Conservation (phyloP, 306 rosid species). For the Quercus engelmannii region DNA sequence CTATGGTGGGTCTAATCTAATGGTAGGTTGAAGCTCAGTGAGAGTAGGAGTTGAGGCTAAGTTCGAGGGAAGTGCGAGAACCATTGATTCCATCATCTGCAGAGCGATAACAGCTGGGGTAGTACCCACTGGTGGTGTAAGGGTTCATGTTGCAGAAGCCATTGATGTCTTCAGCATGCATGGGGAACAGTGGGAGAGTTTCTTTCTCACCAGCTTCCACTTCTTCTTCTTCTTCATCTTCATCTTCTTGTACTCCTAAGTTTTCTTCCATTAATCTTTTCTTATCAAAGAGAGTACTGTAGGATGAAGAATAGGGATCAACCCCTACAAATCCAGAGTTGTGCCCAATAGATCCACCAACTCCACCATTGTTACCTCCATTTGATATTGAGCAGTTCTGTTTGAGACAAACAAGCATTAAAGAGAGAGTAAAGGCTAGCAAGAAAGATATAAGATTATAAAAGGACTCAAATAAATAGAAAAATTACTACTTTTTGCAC, state of each 20-base stretch:
- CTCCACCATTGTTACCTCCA: conserved; percentile 46
- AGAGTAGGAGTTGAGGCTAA: conserved; percentile 74
- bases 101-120: conserved; percentile 43
- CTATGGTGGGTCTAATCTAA: neutral
- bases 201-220: conserved; percentile 49
- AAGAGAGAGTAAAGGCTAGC: neutral
- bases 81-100: conserved; percentile 25
- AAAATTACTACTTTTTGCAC: neutral
- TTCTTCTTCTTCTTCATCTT: conserved; percentile 18
- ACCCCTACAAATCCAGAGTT: conserved; percentile 61
- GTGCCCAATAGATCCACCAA: conserved; percentile 37
- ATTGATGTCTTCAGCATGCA: conserved; percentile 71
- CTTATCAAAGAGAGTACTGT: conserved; percentile 50
- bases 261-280: conserved; percentile 36
- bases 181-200: conserved; percentile 92
- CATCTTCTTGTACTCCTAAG: conserved; percentile 23
- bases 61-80: conserved; percentile 78
- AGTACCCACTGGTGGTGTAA: conserved; percentile 46
- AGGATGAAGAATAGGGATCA: conserved; percentile 60
- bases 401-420: neutral
- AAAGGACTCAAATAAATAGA: neutral
- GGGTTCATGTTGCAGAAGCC: conserved; percentile 58
- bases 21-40: conserved; percentile 40
- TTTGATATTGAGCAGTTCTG: conserved; percentile 70
- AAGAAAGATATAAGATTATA: neutral